A percentile compares a stretch with the other conserved stretches of the same genome.
Evolutionary conservation across 768 basidiomycete genomes (phyloP).

Genomic region (Mycena vitilis): DNA sequence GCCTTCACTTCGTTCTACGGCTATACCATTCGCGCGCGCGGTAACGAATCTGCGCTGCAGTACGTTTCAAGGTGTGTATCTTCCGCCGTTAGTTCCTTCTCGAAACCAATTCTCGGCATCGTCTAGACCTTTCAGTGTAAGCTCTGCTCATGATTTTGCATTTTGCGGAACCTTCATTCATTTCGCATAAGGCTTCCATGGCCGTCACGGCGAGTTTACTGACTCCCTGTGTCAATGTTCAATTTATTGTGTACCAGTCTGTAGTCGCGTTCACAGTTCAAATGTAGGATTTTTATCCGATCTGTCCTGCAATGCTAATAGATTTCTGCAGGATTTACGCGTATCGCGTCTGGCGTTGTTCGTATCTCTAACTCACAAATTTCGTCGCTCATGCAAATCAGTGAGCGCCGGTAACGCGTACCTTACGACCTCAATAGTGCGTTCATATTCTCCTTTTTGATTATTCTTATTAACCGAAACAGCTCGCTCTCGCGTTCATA

Average conservation of each 20-base stretch:
- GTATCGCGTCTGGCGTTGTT: conserved; percentile 51
- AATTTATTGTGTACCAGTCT: conserved; percentile 36
- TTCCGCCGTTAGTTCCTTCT: background rate
- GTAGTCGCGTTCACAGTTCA: conserved; percentile 50
- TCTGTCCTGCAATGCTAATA: background rate
- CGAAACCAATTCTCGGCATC: conserved; percentile 3
- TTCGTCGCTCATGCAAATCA: conserved; percentile 16
- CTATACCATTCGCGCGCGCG: conserved; percentile 30
- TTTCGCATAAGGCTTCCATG: conserved; percentile 47
- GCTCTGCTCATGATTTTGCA: background rate
- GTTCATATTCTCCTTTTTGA: background rate
- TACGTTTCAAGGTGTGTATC: conserved; percentile 30
- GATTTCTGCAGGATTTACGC: conserved; percentile 45
- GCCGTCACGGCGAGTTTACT: conserved; percentile 43
- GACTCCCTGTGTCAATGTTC: background rate
- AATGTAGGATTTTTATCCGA: conserved; percentile 34
- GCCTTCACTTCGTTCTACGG: conserved; percentile 28
- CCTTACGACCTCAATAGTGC: conserved; percentile 46
- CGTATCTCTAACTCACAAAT: conserved; percentile 21
- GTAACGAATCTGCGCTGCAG: conserved; percentile 27
- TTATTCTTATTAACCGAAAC: background rate
- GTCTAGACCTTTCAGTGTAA: conserved; percentile 31
- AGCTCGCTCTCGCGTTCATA: conserved; percentile 28
- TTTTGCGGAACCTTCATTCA: background rate
- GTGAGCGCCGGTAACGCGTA: conserved; percentile 46